phyloP scores from a whole-genome alignment of 257 asterid genomes.

The Solanum ahanhuiri region DNA sequence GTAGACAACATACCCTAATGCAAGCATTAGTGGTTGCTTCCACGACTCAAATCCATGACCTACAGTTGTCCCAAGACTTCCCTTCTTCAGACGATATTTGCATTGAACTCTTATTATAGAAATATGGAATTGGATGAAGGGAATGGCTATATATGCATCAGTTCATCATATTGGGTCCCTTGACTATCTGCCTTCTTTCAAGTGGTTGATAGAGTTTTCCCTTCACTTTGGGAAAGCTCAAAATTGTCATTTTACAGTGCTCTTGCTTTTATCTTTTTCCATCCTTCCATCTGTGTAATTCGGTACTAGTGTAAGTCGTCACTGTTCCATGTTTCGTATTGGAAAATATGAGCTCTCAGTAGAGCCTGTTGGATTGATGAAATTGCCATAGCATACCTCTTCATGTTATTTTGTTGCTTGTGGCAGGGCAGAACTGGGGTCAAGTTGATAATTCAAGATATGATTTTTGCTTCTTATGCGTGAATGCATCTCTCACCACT shows the following conservation, averaged over 20 bases:
- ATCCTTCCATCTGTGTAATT: not conserved
- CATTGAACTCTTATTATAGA: not conserved
- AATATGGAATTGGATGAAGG: not conserved
- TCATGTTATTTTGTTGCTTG: constrained; percentile 23
- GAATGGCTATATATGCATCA: not conserved
- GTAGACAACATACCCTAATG: not conserved
- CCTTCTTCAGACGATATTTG: not conserved
- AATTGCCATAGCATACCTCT: not conserved
- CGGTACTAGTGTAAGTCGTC: not conserved
- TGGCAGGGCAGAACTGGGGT: constrained; percentile 99
- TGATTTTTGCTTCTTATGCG: constrained; percentile 69
- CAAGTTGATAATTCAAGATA: constrained; percentile 57
- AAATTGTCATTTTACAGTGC: not conserved
- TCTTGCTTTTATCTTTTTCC: not conserved
- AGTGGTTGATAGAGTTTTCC: not conserved
- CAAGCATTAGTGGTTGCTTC: not conserved
- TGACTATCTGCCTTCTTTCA: not conserved
- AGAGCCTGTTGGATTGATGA: not conserved
- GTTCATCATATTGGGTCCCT: not conserved
- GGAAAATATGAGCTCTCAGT: not conserved
- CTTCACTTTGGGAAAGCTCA: not conserved
- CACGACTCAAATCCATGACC: not conserved
- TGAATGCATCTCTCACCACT: constrained; percentile 75
- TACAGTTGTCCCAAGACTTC: not conserved
- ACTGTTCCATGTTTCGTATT: not conserved